Base-by-base conservation (phyloP, 1,284 basidiomycete genomes). In the Peniophora sp. region DNA sequence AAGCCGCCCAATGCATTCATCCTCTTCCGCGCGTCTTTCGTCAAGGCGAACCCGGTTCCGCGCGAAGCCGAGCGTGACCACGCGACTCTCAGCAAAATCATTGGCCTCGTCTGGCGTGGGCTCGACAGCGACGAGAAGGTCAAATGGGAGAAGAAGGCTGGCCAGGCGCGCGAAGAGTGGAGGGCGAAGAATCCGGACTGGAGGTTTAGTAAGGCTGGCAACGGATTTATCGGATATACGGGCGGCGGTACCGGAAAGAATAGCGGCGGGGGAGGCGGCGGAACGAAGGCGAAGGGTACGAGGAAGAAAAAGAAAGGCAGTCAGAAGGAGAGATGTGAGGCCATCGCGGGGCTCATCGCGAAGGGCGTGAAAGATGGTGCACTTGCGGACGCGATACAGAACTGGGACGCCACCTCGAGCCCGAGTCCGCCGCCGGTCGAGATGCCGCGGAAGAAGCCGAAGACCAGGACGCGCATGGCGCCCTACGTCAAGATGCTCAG, bases 1-100 rank as follows among this genome's bases (percentile, higher is more conserved):
- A 97, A 97, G 67, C 93, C 93, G 0, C 87, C 92, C 27, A 97
- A 97, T 68, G 92, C 94, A 46, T 97, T 96, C 71, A 96, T 97
- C 60, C 82, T 97, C 64, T 97, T 94, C 69, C 81, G 94, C 54
- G 90, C 89, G 32, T 88, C 91, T 49, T 92, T 93, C 63, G 91
- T 93, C 60, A 77, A 81, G 45, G 80, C 81, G 51, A 81, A 86
- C 60, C 76, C 86, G 54, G 83, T 92, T 36, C 85, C 88, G 3
- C 78, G 81, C 35, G 79, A 81, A 58, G 83, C 91, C 51, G 87
- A 91, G 64, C 82, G 84, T 15, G 83, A 88, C 57, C 87, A 91
- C 63, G 85, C 83, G 61, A 87, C 85, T 17, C 72, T 86, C 47
- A 84, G 67, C 47, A 66, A 70, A 59, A 71, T 71, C 57, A 67